Evolutionary conservation across 176 grass and related monocot genomes (phyloP).

Genomic region (Lolium rigidum): DNA sequence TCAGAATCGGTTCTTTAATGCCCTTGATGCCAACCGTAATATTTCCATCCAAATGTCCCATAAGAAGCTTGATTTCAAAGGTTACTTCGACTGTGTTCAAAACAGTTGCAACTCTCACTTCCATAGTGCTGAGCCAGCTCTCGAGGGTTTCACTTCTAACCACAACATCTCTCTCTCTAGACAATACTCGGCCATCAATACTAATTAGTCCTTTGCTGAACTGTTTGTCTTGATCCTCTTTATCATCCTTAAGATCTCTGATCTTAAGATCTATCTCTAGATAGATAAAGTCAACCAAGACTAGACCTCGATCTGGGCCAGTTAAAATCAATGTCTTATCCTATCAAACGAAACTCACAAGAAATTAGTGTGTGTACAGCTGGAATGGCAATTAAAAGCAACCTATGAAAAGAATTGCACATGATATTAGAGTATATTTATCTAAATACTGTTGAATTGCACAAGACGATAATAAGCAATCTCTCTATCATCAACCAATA

Average conservation of each 20-base stretch:
- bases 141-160: not conserved
- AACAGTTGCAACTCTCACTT: not conserved
- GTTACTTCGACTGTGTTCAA: not conserved
- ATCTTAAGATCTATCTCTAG: conserved; percentile 10
- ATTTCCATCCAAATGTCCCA: not conserved
- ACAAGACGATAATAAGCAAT: not conserved
- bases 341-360: not conserved
- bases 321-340: not conserved
- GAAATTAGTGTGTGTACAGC: not conserved
- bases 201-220: not conserved
- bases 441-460: not conserved
- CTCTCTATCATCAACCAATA: not conserved
- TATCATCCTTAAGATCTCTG: not conserved
- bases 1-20: not conserved
- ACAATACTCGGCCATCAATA: not conserved
- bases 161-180: not conserved
- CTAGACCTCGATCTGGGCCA: not conserved
- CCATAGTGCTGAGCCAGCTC: not conserved
- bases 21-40: not conserved
- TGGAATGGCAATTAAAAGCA: not conserved
- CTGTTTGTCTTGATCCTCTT: not conserved
- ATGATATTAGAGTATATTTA: too few species aligned
- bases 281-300: not conserved
- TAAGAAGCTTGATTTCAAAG: not conserved
- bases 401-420: not conserved